Percentiles rank a stretch among this genome's conserved stretches.
Conservation (phyloP, 805 yeast genomes). For the Maudiozyma turicensis region DNA sequence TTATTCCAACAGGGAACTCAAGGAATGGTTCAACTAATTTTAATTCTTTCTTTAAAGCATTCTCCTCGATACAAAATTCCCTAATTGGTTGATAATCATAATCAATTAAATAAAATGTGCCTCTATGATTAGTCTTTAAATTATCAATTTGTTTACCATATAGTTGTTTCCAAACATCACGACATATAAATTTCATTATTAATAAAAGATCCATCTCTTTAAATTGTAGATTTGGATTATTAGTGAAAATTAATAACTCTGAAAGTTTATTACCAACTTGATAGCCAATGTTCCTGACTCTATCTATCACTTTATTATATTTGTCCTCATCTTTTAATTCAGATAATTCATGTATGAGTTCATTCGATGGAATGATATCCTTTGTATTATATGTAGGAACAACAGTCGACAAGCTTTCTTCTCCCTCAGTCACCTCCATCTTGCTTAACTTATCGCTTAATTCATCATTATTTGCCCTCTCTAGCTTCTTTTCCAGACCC, state of each 20-base stretch:
- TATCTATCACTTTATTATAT: conserved; percentile 43
- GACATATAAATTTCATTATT: conserved; percentile 83
- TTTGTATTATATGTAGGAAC: background rate
- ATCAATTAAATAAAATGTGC: conserved; percentile 30
- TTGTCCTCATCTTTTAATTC: conserved; percentile 26
- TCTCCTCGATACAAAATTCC: conserved; percentile 18
- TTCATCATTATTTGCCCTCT: conserved; percentile 1
- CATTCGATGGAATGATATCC: conserved; percentile 15
- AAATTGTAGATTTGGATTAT: conserved; percentile 38
- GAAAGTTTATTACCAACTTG: conserved; percentile 52
- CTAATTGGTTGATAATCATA: conserved; percentile 23
- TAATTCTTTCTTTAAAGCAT: conserved; percentile 13
- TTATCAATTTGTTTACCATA: conserved; percentile 87
- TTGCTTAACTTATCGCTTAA: background rate
- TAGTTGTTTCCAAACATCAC: conserved; percentile 79
- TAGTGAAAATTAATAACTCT: conserved; percentile 38
- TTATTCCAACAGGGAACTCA: conserved; percentile 27
- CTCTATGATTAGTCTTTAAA: conserved; percentile 82
- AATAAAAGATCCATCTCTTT: conserved; percentile 58
- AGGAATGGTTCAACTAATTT: conserved; percentile 25
- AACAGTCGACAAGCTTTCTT: background rate
- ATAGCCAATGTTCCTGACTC: conserved; percentile 66
- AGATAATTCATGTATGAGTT: conserved; percentile 17
- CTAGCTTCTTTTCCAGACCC: conserved; percentile 44
- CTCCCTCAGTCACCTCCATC: conserved; percentile 11